These are phyloP conservation scores for Lactarius indigo DNA, from an alignment of 768 basidiomycete genomes.

Conservation along the genomic window DNA sequence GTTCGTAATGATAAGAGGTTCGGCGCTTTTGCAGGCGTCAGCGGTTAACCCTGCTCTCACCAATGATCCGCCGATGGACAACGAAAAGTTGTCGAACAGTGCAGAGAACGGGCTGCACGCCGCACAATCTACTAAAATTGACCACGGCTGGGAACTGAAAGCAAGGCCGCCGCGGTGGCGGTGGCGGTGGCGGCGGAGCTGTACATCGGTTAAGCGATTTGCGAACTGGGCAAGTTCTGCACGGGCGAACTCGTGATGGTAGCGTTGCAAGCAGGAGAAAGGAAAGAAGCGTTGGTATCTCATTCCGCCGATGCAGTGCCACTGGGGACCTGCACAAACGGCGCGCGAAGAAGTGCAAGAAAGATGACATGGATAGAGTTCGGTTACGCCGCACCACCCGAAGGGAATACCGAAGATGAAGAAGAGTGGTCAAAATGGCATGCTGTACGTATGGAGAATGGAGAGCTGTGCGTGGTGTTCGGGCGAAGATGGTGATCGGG, in stretches of 20 bases:
- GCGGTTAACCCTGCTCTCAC: not conserved
- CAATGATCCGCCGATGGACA: not conserved
- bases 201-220: not conserved
- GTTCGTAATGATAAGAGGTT: not conserved
- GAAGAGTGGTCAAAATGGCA: not conserved
- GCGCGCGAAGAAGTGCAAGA: not conserved
- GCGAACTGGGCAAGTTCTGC: not conserved
- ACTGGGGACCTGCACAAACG: not conserved
- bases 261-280: not conserved
- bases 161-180: not conserved
- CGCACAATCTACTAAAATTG: not conserved
- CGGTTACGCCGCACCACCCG: not conserved
- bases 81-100: not conserved
- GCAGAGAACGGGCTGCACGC: not conserved
- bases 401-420: not conserved
- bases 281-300: not conserved
- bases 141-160: not conserved
- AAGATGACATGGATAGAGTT: not conserved
- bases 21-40: not conserved
- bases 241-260: not conserved
- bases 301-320: not conserved
- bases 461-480: not conserved
- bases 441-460: not conserved
- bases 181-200: not conserved
- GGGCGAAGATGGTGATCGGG: not conserved